Evolutionary conservation across 257 asterid genomes (phyloP).

Genomic region (Sherardia arvensis): DNA sequence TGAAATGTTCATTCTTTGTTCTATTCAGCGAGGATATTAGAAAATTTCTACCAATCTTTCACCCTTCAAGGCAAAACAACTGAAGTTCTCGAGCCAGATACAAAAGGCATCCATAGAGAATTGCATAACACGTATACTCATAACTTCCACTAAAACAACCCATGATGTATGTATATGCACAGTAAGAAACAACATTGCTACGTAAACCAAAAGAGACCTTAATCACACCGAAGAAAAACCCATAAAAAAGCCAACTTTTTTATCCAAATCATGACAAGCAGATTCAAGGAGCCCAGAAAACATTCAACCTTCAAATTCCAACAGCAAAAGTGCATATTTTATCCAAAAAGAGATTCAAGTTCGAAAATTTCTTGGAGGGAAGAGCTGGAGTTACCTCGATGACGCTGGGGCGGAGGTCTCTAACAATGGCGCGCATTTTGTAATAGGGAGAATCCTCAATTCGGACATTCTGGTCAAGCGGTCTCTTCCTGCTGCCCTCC

Average conservation of each 20-base stretch:
- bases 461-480: constrained; percentile 25
- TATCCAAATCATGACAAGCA: not conserved
- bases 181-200: not conserved
- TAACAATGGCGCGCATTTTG: constrained; percentile 57
- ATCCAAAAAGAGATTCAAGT: no score
- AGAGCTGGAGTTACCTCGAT: constrained; percentile 35
- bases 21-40: not conserved
- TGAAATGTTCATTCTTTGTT: not conserved
- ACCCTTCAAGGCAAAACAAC: not conserved
- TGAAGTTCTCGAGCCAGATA: not conserved
- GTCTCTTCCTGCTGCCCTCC: constrained; percentile 42
- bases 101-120: not conserved
- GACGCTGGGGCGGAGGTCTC: constrained; percentile 75
- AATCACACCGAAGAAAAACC: not conserved
- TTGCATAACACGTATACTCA: not conserved
- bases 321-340: no score
- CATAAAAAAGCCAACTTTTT: not conserved
- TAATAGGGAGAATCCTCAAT: constrained; percentile 46
- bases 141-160: no score
- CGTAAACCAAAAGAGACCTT: not conserved
- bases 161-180: no score
- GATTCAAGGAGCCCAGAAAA: not conserved
- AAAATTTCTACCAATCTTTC: not conserved
- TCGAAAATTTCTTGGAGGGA: not conserved
- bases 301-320: no score